phyloP scores from a whole-genome alignment of 2,329 filamentous ascomycete genomes.

The Alternaria ventricosa region DNA sequence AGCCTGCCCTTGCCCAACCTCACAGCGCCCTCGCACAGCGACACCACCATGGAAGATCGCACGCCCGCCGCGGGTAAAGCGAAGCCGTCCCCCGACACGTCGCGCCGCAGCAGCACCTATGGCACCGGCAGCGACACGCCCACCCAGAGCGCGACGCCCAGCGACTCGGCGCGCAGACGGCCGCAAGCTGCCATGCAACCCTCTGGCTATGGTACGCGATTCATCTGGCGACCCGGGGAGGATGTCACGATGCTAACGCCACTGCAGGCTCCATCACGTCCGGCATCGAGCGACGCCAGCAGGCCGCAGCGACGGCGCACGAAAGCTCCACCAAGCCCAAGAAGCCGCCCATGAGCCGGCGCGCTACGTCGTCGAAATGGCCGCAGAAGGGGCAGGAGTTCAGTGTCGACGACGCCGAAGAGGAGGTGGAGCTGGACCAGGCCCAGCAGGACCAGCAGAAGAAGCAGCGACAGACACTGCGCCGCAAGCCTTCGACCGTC shows the following conservation, averaged over 20 bases:
- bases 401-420: conserved; percentile 85
- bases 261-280: conserved; percentile 45
- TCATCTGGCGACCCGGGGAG: not conserved
- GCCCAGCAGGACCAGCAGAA: conserved; percentile 44
- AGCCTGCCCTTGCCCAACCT: conserved; percentile 14
- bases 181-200: conserved; percentile 35
- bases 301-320: conserved; percentile 22
- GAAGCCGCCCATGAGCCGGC: conserved; percentile 76
- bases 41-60: conserved; percentile 39
- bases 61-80: conserved; percentile 32
- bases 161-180: conserved; percentile 41
- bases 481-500: conserved; percentile 60
- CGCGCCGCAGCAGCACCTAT: conserved; percentile 36
- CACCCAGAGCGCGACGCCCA: conserved; percentile 22
- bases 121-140: conserved; percentile 30
- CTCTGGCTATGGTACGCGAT: conserved; percentile 43
- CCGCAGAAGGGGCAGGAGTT: conserved; percentile 86
- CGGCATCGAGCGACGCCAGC: conserved; percentile 39
- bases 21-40: conserved; percentile 11
- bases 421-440: conserved; percentile 77
- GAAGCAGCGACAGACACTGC: conserved; percentile 46
- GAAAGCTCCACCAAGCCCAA: conserved; percentile 54
- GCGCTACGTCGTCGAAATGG: conserved; percentile 74
- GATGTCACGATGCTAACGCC: conserved; percentile 9
- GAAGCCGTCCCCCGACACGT: conserved; percentile 29